Conservation (phyloP, 2,329 filamentous ascomycete genomes). For the Thielaviopsis punctulata region DNA sequence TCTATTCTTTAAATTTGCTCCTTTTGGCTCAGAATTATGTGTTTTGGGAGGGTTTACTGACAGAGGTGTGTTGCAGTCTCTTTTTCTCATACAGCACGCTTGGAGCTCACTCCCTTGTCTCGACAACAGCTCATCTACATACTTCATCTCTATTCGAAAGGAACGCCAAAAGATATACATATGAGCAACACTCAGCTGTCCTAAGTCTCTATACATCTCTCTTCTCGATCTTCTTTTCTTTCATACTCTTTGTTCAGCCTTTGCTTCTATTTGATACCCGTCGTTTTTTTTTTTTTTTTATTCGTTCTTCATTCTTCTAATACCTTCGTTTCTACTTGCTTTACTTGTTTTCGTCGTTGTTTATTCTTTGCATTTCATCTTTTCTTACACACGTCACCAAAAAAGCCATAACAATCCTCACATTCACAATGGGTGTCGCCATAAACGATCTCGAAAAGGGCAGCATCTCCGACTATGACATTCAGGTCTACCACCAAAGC, state of each 20-base stretch:
- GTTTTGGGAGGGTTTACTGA: not conserved
- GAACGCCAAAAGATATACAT: too few species aligned
- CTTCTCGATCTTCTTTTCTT: not conserved
- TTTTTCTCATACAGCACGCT: not conserved
- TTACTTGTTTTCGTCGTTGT: not conserved
- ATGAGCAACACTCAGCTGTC: not conserved
- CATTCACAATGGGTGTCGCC: slow-evolving; percentile 4
- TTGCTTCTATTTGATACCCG: too few species aligned
- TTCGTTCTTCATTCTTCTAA: not conserved
- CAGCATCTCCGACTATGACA: not conserved
- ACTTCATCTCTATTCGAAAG: not conserved
- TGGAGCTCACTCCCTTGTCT: not conserved
- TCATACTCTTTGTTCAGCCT: not conserved
- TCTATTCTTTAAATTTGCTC: not conserved
- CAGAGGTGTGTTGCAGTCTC: not conserved
- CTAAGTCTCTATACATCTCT: not conserved
- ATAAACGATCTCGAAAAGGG: slow-evolving; percentile 9
- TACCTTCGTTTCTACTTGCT: not conserved
- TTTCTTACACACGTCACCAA: not conserved
- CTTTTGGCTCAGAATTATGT: not conserved
- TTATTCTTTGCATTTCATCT: not conserved
- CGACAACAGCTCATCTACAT: not conserved
- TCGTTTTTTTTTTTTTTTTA: not conserved
- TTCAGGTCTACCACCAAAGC: not conserved
- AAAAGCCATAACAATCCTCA: not conserved